These are phyloP conservation scores for Penicillium canescens DNA, from an alignment of 495 filamentous ascomycete species.

Conservation along the genomic window DNA sequence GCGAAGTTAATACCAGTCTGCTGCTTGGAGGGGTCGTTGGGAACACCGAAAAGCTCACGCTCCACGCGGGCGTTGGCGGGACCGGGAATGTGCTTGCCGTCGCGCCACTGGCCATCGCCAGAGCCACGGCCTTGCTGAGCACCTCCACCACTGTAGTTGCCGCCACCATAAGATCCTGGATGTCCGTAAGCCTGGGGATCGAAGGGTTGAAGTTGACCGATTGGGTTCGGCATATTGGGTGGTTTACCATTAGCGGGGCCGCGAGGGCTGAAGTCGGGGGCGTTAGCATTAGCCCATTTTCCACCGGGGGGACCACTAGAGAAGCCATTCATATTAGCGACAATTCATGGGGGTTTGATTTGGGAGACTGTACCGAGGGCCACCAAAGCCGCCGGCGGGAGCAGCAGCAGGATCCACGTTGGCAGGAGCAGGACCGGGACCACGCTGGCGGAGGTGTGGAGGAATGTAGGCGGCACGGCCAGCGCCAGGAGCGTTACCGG, in stretches of 20 bases:
- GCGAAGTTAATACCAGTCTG: slow-evolving; percentile 99
- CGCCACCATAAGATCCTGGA: slow-evolving; percentile 54
- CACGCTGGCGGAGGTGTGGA: slow-evolving; percentile 78
- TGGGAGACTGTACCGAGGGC: slow-evolving; percentile 37
- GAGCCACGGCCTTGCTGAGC: slow-evolving; percentile 63
- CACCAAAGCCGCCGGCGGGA: slow-evolving; percentile 31
- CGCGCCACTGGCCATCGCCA: slow-evolving; percentile 93
- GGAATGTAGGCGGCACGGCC: slow-evolving; percentile 88
- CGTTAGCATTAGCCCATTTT: slow-evolving; percentile 67
- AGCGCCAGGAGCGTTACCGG: slow-evolving; percentile 28
- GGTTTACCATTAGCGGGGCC: slow-evolving; percentile 47
- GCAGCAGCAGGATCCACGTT: slow-evolving; percentile 39
- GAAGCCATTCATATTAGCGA: slow-evolving; percentile 9
- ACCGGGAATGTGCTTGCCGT: slow-evolving; percentile 94
- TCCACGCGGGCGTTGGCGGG: slow-evolving; percentile 84
- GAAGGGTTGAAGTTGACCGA: slow-evolving; percentile 48
- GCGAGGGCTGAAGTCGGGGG: slow-evolving; percentile 69
- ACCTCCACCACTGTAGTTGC: slow-evolving; percentile 47
- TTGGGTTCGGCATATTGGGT: slow-evolving; percentile 35
- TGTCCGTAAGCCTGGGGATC: slow-evolving; percentile 70
- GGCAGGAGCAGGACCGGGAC: slow-evolving; percentile 36
- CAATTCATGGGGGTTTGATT: background rate
- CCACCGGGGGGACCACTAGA: slow-evolving; percentile 50
- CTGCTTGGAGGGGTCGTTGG: slow-evolving; percentile 92
- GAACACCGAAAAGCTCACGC: slow-evolving; percentile 91